Conservation (phyloP, 768 basidiomycete species). For the Suillus cothurnatus region DNA sequence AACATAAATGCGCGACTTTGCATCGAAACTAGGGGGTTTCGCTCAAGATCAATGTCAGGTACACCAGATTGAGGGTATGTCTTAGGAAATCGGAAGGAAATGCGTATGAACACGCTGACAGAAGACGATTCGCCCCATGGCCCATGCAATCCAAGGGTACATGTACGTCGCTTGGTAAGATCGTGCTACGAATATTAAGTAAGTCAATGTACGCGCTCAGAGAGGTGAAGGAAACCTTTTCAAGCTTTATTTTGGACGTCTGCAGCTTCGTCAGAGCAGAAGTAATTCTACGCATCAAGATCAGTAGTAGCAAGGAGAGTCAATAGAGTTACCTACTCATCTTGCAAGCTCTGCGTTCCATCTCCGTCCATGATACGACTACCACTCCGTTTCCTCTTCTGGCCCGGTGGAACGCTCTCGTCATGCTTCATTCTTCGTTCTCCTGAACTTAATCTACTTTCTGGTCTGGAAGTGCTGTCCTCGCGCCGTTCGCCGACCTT, state of each 20-base stretch:
- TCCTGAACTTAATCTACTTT: slow-evolving; percentile 51
- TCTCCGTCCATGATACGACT: slow-evolving; percentile 40
- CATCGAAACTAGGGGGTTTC: slow-evolving; percentile 76
- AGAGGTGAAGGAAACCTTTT: slow-evolving; percentile 57
- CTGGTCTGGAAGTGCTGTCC: slow-evolving; percentile 53
- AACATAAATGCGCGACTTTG: slow-evolving; percentile 79
- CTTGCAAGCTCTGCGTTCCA: slow-evolving; percentile 58
- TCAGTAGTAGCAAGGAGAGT: slow-evolving; percentile 5
- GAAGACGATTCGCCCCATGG: slow-evolving; percentile 90
- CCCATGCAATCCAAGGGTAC: slow-evolving; percentile 84
- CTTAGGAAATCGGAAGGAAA: slow-evolving; percentile 87
- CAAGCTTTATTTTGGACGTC: slow-evolving; percentile 76
- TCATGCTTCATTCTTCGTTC: not conserved
- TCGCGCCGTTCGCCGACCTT: slow-evolving; percentile 60
- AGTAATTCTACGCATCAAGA: slow-evolving; percentile 57
- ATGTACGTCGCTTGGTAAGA: slow-evolving; percentile 70
- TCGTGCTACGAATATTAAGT: slow-evolving; percentile 51
- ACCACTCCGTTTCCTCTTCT: slow-evolving; percentile 47
- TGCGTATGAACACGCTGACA: slow-evolving; percentile 69
- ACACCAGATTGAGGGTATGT: slow-evolving; percentile 74
- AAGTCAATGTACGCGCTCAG: not conserved
- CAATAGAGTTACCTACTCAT: slow-evolving; percentile 57
- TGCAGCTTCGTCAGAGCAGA: slow-evolving; percentile 68
- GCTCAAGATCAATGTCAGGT: slow-evolving; percentile 81
- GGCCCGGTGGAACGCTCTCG: slow-evolving; percentile 14